Evolutionary conservation across 2,329 filamentous ascomycete genomes (phyloP).

Genomic region (Exophiala sp.): DNA sequence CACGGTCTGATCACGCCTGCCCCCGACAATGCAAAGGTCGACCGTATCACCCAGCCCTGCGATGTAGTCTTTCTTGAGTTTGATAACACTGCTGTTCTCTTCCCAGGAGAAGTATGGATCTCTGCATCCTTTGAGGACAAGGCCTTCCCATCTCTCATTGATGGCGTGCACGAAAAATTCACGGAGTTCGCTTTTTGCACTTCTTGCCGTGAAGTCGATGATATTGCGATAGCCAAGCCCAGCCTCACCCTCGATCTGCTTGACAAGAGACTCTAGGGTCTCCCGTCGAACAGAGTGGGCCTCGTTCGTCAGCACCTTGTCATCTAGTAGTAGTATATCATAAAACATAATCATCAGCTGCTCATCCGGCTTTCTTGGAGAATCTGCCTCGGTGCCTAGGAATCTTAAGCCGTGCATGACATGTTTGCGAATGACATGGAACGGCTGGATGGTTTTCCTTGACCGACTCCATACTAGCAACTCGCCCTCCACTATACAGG

Average conservation of each 20-base stretch:
- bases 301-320: slow-evolving; percentile 47
- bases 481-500: slow-evolving; percentile 79
- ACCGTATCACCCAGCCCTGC: slow-evolving; percentile 70
- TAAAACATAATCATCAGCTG: slow-evolving; percentile 50
- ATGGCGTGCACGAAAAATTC: slow-evolving; percentile 64
- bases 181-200: slow-evolving; percentile 52
- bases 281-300: slow-evolving; percentile 40
- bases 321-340: slow-evolving; percentile 54
- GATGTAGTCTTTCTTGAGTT: slow-evolving; percentile 84
- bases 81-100: slow-evolving; percentile 58
- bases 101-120: slow-evolving; percentile 64
- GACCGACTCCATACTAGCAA: slow-evolving; percentile 69
- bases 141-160: slow-evolving; percentile 63
- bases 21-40: slow-evolving; percentile 75
- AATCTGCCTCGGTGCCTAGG: slow-evolving; percentile 63
- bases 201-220: slow-evolving; percentile 56
- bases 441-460: slow-evolving; percentile 61
- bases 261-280: slow-evolving; percentile 53
- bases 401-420: slow-evolving; percentile 65
- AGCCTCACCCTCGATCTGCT: slow-evolving; percentile 54
- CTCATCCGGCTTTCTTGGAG: slow-evolving; percentile 37
- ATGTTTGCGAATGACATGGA: slow-evolving; percentile 77
- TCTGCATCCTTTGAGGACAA: slow-evolving; percentile 70
- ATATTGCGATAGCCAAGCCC: slow-evolving; percentile 61
- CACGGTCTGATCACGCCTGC: slow-evolving; percentile 60